Base-by-base conservation (phyloP, 331 rosid species). In the Phaseolus coccineus region DNA sequence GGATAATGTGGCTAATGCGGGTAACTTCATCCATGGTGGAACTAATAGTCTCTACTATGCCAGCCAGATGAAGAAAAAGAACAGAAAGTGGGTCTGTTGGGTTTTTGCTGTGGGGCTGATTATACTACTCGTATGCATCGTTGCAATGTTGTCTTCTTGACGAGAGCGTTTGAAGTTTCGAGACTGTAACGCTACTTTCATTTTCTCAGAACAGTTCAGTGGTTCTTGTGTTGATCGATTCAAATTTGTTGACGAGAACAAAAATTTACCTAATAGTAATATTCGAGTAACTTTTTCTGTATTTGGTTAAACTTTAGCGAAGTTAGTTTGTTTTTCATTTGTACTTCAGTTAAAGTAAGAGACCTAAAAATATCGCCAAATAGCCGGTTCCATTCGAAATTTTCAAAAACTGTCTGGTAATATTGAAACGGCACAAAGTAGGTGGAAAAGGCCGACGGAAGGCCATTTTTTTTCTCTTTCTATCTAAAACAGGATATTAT, bases 11-110 rank as follows among this genome's bases (percentile, higher is more conserved):
- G 93, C 74, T 13, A 88, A 58, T 70, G 97, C 90, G 0, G 85
- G 89, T 13, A 28, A 44, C 68, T 91, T 53, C 64, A 79, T 95
- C 79, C 92, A 84, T 84, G 98, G 97, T 31, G 98, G 98, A 61
- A 91, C 99, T 16, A 82, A 82, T 31, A 91, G 87, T 82, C 97
- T 95, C 53, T 85, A 90, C 80, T 87, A 93, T 79, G 99, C 99
- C 39, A 91, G 83, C 48, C 99, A 91, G 89, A 84, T 88, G 87
- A 91, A 88, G 92, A 91, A 81, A 69, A 85, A 82, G 87, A 91
- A 86, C 80, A 85, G 73, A 64, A 91, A 77, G 47, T 95, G 97
- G 98, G 62, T 82, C 31, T 88, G 14, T 68, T 96, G 97, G 98
- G 88, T 91, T 73, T 77, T 89, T 52, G 96, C 88, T 74, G 92